These are phyloP conservation scores for Blastocystis sp. DNA, from an alignment of 352 stramenopile genomes.

Conservation along the genomic window DNA sequence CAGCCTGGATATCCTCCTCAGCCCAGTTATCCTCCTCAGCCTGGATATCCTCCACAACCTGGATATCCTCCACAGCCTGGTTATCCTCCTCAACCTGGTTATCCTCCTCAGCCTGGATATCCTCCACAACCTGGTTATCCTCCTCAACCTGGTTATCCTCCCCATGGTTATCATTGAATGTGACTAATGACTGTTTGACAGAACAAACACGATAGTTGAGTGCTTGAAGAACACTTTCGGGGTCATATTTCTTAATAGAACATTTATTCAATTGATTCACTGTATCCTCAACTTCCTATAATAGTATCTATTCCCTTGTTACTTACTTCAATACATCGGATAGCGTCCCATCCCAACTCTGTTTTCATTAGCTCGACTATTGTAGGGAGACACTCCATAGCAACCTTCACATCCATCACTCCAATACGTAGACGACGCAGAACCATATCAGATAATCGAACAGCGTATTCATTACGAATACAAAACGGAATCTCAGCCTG, in stretches of 20 bases:
- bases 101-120: background rate
- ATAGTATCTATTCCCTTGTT: background rate
- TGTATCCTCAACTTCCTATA: conserved; percentile 57
- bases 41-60: background rate
- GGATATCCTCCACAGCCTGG: background rate
- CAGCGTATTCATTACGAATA: conserved; percentile 2
- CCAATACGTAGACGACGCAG: conserved; percentile 28
- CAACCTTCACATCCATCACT: conserved; percentile 3
- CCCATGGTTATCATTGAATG: background rate
- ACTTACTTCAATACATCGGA: background rate
- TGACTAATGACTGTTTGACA: background rate
- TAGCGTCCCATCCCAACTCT: background rate
- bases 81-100: background rate
- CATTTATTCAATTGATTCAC: conserved; percentile 48
- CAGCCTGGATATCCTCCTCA: conserved; percentile 10
- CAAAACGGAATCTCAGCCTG: conserved; percentile 78
- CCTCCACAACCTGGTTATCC: background rate
- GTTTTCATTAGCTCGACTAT: background rate
- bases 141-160: background rate
- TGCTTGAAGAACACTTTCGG: background rate
- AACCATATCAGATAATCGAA: conserved; percentile 24
- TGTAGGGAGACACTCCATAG: conserved; percentile 13
- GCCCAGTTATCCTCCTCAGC: background rate
- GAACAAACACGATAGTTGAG: background rate
- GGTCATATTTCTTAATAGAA: conserved; percentile 52